These are phyloP conservation scores for Zizania palustris DNA, from an alignment of 202 grass and related monocot species.

Conservation along the genomic window DNA sequence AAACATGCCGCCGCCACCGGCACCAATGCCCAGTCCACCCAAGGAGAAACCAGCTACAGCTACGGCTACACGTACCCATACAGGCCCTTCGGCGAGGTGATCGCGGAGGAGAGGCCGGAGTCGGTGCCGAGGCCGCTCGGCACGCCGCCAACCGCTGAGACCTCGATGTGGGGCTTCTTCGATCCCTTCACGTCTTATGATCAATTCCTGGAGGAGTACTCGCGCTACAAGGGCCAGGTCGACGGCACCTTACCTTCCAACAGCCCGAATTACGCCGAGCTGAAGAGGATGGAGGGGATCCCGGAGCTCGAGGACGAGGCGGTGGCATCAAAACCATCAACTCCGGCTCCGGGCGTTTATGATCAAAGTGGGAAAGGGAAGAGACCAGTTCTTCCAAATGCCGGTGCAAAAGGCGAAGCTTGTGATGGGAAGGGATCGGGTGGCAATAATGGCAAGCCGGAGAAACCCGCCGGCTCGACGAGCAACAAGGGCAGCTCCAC, in stretches of 20 bases:
- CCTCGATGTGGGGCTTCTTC: slow-evolving; percentile 71
- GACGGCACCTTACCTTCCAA: slow-evolving; percentile 31
- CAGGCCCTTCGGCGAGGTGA: slow-evolving; percentile 41
- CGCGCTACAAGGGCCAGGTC: slow-evolving; percentile 38
- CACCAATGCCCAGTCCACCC: slow-evolving; percentile 29
- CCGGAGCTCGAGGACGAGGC: slow-evolving; percentile 91
- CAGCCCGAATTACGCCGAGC: slow-evolving; percentile 60
- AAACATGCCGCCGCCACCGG: background rate
- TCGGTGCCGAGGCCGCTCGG: background rate
- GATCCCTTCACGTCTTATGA: slow-evolving; percentile 73
- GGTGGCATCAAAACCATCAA: slow-evolving; percentile 3
- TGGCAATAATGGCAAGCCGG: background rate
- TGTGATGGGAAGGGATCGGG: background rate
- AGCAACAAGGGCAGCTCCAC: slow-evolving; percentile 32
- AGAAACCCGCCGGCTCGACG: slow-evolving; percentile 28
- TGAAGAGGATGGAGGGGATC: slow-evolving; percentile 81
- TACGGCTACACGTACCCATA: slow-evolving; percentile 49
- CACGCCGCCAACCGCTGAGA: slow-evolving; percentile 52
- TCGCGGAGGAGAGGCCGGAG: slow-evolving; percentile 24
- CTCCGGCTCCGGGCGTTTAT: background rate
- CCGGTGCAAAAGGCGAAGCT: background rate
- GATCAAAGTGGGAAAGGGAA: slow-evolving; percentile 44
- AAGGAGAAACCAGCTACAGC: slow-evolving; percentile 19
- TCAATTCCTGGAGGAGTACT: slow-evolving; percentile 39
- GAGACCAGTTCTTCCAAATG: slow-evolving; percentile 26